Base-by-base conservation (phyloP, 2,329 filamentous ascomycete genomes). In the Cordyceps fumosorosea region DNA sequence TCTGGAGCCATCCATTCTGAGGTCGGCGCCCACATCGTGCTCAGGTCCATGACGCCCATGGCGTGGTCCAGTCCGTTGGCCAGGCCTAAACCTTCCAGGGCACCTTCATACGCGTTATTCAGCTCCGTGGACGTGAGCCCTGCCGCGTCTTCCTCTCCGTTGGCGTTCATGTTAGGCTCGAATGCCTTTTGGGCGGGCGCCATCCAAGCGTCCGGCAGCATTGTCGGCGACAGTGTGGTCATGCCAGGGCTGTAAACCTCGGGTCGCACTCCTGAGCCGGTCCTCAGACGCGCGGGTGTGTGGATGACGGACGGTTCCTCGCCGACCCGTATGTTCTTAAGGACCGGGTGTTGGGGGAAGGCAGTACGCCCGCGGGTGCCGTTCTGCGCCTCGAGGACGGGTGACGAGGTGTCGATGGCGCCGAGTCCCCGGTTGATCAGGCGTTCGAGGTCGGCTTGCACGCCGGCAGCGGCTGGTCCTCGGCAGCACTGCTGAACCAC, bases 31-130 rank as follows among this genome's bases (percentile, higher is more conserved):
- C 73, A 76, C 29, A 75, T 62, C 16, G 72, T 56, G 26, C 62
- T 72, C 57, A 73, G 66, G 54, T 77, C 76, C 29, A 64, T 57
- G 26, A 77, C 72, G 2, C 78, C 78, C 66, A 80, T 79, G 1
- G 76, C 70, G 48, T 74, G 72, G 34, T 75, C 74, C 3, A 76
- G 73, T 20, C 77, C 78, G 32, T 77, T 74, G 22, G 79, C 79
- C 24, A 80, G 72, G 29, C 79, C 78, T 1, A 81, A 71, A 0
- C 76, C 76, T 53, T 80, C 79, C 60, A 80, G 73, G 0, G 78
- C 77, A 2, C 79, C 79, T 60, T 81, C 79, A 53, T 81, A 81
- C 0, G 79, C 78, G 45, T 80, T 81, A 55, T 80, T 81, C n/a
- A 80, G 73, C 63, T 80, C 78, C 8, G 45, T 53, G 14, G 60